Evolutionary conservation across 768 basidiomycete species (phyloP), one percentile per base, ranked within the genome.

Genomic region (Boletus patriciae): DNA sequence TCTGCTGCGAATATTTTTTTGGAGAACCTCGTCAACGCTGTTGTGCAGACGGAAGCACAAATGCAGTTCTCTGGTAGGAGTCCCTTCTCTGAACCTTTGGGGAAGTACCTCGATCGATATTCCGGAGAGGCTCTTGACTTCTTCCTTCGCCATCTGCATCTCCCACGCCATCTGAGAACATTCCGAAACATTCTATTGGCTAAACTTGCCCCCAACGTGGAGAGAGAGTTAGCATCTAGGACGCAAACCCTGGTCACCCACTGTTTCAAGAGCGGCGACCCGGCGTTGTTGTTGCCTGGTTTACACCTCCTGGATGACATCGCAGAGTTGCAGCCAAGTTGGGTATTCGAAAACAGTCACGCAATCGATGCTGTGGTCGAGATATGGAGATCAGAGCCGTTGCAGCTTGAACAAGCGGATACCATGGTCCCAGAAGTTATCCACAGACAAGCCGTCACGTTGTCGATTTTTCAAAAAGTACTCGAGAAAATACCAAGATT

Each of bases 1-100:
- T 88, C 90, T 8, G 88, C 94, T 0, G 96, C 97, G 44, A 92
- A 92, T 61, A 88, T 90, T 44, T 99, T 95, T 74, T 80, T 99
- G 37, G 86, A 92, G 63, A 84, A 84, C 47, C 82, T 98, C n/a
- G 85, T 94, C 59, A 88, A 88, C 57, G 79, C 86, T 11, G 85
- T 98, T 50, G 94, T 98, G 31, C 89, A 95, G 65, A 94, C 93
- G 4, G 97, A 99, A 72, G 82, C 90, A 0, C 84, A 87, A 57
- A 86, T 99, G 77, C 91, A 94, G 63, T 96, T 94, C 67, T 93
- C 94, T 1, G 84, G 86, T 16, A 82, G 79, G 51, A 96, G 90
- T 63, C 94, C 94, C 1, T 98, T 99, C 74, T 97, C 96, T 1
- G 86, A 91, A 57, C 95, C 94, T 7, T 75, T 98, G 46, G 93